Conservation (phyloP, 768 basidiomycete genomes). For the Hemileccinum impolitum region DNA sequence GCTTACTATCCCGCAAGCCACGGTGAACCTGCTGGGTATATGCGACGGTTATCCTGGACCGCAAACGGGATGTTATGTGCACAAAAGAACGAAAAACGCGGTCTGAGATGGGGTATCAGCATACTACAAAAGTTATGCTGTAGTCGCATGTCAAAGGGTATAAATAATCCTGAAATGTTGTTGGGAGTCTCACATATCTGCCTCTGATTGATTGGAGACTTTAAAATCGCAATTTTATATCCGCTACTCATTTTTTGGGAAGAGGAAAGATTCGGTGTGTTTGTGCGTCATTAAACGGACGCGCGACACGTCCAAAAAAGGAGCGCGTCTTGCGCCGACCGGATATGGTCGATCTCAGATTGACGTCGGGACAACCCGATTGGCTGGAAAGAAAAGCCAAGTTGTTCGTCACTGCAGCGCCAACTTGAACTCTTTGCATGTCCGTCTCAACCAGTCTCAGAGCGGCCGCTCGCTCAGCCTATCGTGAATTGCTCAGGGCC, state of each 20-base stretch:
- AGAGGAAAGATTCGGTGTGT: conserved; percentile 30
- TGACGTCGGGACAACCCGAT: conserved; percentile 13
- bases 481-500: conserved; percentile 67
- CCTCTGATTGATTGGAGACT: conserved; percentile 15
- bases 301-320: conserved; percentile 36
- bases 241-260: conserved; percentile 29
- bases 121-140: conserved; percentile 15
- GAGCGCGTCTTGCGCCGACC: conserved; percentile 39
- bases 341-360: conserved; percentile 35
- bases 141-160: conserved; percentile 15
- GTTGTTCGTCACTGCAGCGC: no score
- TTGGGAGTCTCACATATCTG: conserved; percentile 13
- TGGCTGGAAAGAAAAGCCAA: conserved; percentile 9
- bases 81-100: conserved; percentile 19
- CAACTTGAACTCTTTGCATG: conserved; percentile 36
- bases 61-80: conserved; percentile 10
- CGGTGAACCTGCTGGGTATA: neutral
- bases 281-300: conserved; percentile 17
- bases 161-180: conserved; percentile 15
- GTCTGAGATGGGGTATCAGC: neutral
- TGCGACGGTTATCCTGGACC: conserved; percentile 1
- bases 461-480: conserved; percentile 70
- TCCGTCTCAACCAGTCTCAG: conserved; percentile 53
- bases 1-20: conserved; percentile 8
- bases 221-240: conserved; percentile 25